A percentile compares a stretch with the other conserved stretches of the same genome.
Conservation (phyloP, 2,329 filamentous ascomycete genomes). For the Scortechinia acanthostroma region DNA sequence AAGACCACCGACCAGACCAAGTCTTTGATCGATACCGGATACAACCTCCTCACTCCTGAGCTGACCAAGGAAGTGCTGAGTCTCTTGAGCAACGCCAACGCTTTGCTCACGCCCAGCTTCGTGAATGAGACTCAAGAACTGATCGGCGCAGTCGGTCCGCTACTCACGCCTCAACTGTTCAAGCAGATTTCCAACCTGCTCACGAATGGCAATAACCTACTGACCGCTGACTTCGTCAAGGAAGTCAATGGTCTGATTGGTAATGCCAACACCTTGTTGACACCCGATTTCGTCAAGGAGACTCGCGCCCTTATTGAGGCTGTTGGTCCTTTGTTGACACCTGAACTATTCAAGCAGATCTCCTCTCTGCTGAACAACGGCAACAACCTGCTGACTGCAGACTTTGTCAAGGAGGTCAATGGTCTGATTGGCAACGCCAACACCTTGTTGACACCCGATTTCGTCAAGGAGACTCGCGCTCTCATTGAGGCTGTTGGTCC, state of each 20-base stretch:
- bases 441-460: neutral
- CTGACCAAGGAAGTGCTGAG: neutral
- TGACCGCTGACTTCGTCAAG: neutral
- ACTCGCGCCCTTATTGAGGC: neutral
- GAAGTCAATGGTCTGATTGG: neutral
- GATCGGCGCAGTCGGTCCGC: neutral
- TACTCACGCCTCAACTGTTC: neutral
- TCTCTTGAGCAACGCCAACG: neutral
- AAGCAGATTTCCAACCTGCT: neutral
- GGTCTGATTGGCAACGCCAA: neutral
- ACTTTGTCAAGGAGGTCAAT: neutral
- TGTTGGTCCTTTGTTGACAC: neutral
- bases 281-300: neutral
- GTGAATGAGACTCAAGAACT: neutral
- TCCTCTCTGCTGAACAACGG: neutral
- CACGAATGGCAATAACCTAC: neutral
- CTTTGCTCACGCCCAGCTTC: neutral
- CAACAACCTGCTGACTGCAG: neutral
- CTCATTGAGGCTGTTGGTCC: neutral
- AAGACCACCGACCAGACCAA: constrained; percentile 16
- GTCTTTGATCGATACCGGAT: constrained; percentile 13
- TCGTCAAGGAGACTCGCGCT: neutral
- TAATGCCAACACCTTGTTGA: neutral
- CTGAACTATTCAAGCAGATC: neutral
- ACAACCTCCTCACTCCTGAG: neutral